A percentile compares a stretch with the other conserved stretches of the same genome.
Evolutionary conservation across 2,329 filamentous ascomycete species (phyloP).

Genomic region (Nemania sp.): DNA sequence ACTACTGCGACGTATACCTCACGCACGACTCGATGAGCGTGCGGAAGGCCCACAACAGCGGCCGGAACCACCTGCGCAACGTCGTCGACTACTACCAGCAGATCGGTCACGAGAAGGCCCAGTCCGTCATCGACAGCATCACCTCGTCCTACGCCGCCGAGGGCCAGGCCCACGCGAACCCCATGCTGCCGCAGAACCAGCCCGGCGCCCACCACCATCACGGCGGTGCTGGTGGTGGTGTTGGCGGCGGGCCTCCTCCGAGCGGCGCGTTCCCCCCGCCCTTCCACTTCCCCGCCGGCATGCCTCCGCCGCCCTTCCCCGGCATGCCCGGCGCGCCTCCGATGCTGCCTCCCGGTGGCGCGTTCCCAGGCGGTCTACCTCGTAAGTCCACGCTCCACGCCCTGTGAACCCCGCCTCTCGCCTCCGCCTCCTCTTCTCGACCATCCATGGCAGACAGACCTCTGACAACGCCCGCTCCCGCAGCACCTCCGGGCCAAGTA

Average conservation of each 20-base stretch:
- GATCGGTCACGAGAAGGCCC: constrained; percentile 97
- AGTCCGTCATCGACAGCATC: constrained; percentile 97
- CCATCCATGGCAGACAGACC: not conserved
- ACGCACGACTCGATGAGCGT: constrained; percentile 99
- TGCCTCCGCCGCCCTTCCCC: constrained; percentile 41
- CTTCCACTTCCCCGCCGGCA: constrained; percentile 66
- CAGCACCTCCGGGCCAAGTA: constrained; percentile 53
- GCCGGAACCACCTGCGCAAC: constrained; percentile 94
- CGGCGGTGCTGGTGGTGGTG: not conserved
- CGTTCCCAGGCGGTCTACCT: constrained; percentile 53
- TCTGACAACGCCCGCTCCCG: constrained; percentile 24
- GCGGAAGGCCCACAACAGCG: constrained; percentile 96
- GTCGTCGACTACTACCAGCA: constrained; percentile 99
- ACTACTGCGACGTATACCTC: constrained; percentile 99
- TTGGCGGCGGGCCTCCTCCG: constrained; percentile 37
- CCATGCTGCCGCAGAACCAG: constrained; percentile 75
- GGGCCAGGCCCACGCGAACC: constrained; percentile 84
- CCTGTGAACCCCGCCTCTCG: too few relatives aligned
- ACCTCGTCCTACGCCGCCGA: constrained; percentile 94
- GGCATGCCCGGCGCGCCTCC: constrained; percentile 57
- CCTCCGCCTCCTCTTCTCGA: too few relatives aligned
- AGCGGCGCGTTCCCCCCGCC: constrained; percentile 52
- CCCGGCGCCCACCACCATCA: constrained; percentile 50
- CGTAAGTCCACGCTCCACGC: constrained; percentile 51
- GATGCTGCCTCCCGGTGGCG: constrained; percentile 47